Evolutionary conservation across 495 filamentous ascomycete genomes (phyloP).

Genomic region (Neurospora tetrasperma): DNA sequence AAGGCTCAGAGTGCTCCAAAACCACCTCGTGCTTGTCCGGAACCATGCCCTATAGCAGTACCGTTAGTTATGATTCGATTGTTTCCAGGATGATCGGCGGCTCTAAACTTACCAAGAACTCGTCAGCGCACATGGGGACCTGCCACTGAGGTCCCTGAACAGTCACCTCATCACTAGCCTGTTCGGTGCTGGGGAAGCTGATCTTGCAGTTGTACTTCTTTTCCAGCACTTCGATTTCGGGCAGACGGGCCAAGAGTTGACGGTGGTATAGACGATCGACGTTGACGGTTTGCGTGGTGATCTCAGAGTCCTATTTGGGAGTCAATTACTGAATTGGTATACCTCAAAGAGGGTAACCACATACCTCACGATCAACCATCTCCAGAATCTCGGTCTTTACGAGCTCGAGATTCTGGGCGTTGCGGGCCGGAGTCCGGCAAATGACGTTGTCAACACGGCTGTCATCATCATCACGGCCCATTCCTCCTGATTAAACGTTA

Average conservation of each 20-base stretch:
- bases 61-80: not conserved
- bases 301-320: conserved; percentile 68
- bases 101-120: conserved; percentile 59
- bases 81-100: not conserved
- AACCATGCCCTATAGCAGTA: conserved; percentile 64
- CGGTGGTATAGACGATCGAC: conserved; percentile 94
- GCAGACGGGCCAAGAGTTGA: conserved; percentile 75
- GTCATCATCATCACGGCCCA: conserved; percentile 92
- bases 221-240: conserved; percentile 86
- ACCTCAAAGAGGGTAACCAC: conserved; percentile 17
- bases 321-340: not conserved
- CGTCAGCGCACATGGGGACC: conserved; percentile 90
- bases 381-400: conserved; percentile 99
- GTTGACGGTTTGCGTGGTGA: conserved; percentile 81
- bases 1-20: conserved; percentile 59
- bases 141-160: conserved; percentile 96
- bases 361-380: conserved; percentile 91
- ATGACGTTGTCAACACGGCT: conserved; percentile 99
- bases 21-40: conserved; percentile 89
- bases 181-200: conserved; percentile 91
- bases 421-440: conserved; percentile 91
- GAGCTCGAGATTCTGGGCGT: conserved; percentile 89
- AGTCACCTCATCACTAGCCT: conserved; percentile 90
- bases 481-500: conserved; percentile 32
- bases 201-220: conserved; percentile 99